These are phyloP conservation scores for Wickerhamomyces mucosus DNA, from an alignment of 805 yeast genomes.

Conservation along the genomic window DNA sequence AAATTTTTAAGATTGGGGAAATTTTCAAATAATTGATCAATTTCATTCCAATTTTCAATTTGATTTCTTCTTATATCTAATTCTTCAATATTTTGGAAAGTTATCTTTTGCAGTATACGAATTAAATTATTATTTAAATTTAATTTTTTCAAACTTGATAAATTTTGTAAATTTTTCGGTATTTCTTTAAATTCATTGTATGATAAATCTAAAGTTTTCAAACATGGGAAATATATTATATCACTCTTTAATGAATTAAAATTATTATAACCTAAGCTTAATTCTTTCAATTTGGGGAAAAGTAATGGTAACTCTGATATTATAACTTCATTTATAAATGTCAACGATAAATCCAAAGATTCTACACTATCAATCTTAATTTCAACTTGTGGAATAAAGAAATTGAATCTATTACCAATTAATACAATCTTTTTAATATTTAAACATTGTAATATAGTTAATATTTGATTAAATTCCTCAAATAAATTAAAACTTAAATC, in stretches of 20 bases:
- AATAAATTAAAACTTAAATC: slow-evolving; percentile 58
- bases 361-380: slow-evolving; percentile 1
- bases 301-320: slow-evolving; percentile 7
- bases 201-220: slow-evolving; percentile 8
- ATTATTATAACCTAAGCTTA: slow-evolving; percentile 20
- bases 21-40: slow-evolving; percentile 31
- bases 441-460: slow-evolving; percentile 27
- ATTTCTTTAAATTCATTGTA: slow-evolving; percentile 10
- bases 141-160: slow-evolving; percentile 3
- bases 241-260: slow-evolving; percentile 5
- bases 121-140: slow-evolving; percentile 9
- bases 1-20: slow-evolving; percentile 38
- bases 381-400: background rate
- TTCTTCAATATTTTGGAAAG: slow-evolving; percentile 7
- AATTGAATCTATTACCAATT: slow-evolving; percentile 41
- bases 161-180: background rate
- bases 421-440: slow-evolving; percentile 34
- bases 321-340: slow-evolving; percentile 5
- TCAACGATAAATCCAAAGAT: slow-evolving; percentile 19
- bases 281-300: slow-evolving; percentile 29
- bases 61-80: slow-evolving; percentile 47
- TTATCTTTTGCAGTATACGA: slow-evolving; percentile 20
- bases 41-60: slow-evolving; percentile 34
- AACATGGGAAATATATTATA: background rate
- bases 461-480: slow-evolving; percentile 28